phyloP scores from a whole-genome alignment of 495 filamentous ascomycete species.

The Aspergillus conjunctus region DNA sequence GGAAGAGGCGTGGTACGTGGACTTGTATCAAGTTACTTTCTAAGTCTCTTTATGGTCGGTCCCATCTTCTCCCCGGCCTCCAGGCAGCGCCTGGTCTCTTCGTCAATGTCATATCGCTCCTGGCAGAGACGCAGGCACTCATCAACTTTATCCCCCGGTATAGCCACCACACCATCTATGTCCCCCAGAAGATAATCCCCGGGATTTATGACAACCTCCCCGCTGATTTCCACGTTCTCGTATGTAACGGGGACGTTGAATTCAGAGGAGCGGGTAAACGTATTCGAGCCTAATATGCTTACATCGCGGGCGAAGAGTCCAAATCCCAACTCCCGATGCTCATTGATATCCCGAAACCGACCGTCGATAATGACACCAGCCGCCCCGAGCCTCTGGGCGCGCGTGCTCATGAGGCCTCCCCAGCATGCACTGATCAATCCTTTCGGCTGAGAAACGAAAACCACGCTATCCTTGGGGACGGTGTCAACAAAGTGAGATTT shows the following conservation, averaged over 20 bases:
- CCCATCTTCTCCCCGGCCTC: conserved; percentile 32
- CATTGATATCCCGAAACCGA: conserved; percentile 58
- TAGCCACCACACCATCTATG: conserved; percentile 54
- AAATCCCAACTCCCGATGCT: conserved; percentile 56
- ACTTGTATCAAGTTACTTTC: conserved; percentile 12
- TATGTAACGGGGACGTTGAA: conserved; percentile 38
- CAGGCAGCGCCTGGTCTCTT: conserved; percentile 27
- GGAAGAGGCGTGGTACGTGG: not conserved
- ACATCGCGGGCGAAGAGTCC: conserved; percentile 56
- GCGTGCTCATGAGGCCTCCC: conserved; percentile 60
- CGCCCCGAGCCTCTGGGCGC: conserved; percentile 45
- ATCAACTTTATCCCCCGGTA: conserved; percentile 25
- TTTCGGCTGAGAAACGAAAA: conserved; percentile 59
- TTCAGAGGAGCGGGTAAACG: conserved; percentile 29
- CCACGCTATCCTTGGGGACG: conserved; percentile 51
- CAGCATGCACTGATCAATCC: conserved; percentile 57
- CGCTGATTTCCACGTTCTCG: conserved; percentile 32
- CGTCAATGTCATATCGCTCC: conserved; percentile 32
- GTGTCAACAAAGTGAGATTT: conserved; percentile 39
- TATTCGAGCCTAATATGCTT: conserved; percentile 36
- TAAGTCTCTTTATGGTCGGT: conserved; percentile 30
- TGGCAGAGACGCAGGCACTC: conserved; percentile 27
- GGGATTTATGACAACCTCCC: conserved; percentile 52
- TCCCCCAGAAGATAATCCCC: conserved; percentile 62
- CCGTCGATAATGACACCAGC: conserved; percentile 59